Evolutionary conservation across 2,329 filamentous ascomycete species (phyloP).

Genomic region (Lasiodiplodia sp.): DNA sequence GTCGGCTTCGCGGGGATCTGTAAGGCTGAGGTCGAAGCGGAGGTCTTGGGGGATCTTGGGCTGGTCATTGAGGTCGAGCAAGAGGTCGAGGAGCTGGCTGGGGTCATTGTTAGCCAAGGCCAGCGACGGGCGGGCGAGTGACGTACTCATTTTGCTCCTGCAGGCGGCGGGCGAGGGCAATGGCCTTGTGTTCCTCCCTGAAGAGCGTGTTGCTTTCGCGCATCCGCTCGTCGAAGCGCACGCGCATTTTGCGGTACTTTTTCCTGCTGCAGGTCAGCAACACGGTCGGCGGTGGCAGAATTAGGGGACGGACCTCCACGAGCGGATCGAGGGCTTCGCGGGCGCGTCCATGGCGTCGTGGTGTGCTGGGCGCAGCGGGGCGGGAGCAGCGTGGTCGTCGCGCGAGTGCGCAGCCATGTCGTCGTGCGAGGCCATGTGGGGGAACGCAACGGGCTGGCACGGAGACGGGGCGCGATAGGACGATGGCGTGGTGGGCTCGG

Average conservation of each 20-base stretch:
- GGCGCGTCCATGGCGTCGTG: constrained; percentile 19
- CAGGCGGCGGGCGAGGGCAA: constrained; percentile 80
- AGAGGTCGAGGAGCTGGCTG: constrained; percentile 86
- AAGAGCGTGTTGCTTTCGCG: constrained; percentile 83
- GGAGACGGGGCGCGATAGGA: not conserved
- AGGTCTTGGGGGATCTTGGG: constrained; percentile 77
- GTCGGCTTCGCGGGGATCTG: constrained; percentile 34
- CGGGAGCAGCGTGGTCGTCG: constrained; percentile 9
- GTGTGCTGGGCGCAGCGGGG: constrained; percentile 6
- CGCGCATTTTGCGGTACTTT: constrained; percentile 93
- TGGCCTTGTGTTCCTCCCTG: constrained; percentile 79
- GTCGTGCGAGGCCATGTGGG: constrained; percentile 24
- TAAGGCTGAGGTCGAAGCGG: constrained; percentile 71
- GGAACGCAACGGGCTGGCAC: not conserved
- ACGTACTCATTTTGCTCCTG: constrained; percentile 91
- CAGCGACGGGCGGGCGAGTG: constrained; percentile 32
- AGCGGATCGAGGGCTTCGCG: constrained; percentile 21
- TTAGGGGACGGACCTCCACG: constrained; percentile 23
- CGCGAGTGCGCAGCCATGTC: constrained; percentile 9
- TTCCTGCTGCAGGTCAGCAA: constrained; percentile 58
- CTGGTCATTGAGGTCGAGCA: constrained; percentile 88
- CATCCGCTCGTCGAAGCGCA: constrained; percentile 79
- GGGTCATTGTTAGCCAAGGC: constrained; percentile 23
- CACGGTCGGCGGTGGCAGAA: not conserved
- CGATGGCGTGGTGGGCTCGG: constrained; percentile 4